These are phyloP conservation scores for Porcisia hertigi DNA, from an alignment of 208 protist genomes.

Conservation along the genomic window DNA sequence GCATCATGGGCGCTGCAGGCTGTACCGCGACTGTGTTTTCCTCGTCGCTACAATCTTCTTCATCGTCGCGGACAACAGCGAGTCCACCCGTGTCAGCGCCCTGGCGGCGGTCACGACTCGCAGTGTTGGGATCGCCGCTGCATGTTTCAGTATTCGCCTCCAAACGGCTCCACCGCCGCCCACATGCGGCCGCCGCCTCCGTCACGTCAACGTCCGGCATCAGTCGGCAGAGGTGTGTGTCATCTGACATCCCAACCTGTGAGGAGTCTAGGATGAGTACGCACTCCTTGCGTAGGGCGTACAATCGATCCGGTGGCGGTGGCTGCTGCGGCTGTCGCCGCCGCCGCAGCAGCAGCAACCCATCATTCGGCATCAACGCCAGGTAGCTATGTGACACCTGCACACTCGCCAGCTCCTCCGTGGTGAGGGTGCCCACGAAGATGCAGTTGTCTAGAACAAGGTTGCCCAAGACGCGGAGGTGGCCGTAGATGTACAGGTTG, in stretches of 20 bases:
- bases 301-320: constrained; percentile 16
- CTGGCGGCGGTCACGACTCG: background rate
- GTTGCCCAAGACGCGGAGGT: constrained; percentile 54
- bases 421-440: constrained; percentile 51
- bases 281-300: constrained; percentile 43
- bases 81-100: background rate
- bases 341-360: constrained; percentile 19
- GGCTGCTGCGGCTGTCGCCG: background rate
- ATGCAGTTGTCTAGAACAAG: constrained; percentile 60
- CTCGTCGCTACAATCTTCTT: background rate
- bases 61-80: background rate
- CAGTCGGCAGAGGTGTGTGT: constrained; percentile 35
- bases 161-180: background rate
- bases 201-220: constrained; percentile 9
- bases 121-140: background rate
- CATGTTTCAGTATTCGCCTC: background rate
- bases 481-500: constrained; percentile 54
- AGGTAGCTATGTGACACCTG: constrained; percentile 36
- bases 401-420: constrained; percentile 50
- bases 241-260: constrained; percentile 46
- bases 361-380: constrained; percentile 39
- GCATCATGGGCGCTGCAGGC: constrained; percentile 14
- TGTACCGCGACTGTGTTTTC: background rate
- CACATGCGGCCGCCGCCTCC: background rate
- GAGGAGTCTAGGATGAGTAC: constrained; percentile 64